Conservation (phyloP, 2,329 filamentous ascomycete genomes). For the Talaromyces rugulosus region DNA sequence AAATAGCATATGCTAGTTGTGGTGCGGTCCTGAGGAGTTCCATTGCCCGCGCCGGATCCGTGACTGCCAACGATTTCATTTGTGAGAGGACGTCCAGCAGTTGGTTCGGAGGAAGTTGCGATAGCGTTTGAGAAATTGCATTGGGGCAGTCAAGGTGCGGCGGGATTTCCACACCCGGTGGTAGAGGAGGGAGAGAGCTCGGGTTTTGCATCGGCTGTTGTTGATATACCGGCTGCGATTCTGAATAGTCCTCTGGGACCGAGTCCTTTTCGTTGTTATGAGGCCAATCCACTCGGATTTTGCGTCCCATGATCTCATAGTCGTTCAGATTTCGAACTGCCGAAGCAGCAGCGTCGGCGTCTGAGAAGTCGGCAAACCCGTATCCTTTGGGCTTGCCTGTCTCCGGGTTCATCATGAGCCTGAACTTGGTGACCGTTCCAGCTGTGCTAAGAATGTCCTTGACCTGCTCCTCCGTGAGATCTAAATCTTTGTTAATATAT, state of each 20-base stretch:
- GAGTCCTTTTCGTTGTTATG: slow-evolving; percentile 80
- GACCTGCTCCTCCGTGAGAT: slow-evolving; percentile 93
- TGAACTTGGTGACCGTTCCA: slow-evolving; percentile 86
- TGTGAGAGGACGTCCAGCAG: slow-evolving; percentile 90
- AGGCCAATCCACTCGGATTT: slow-evolving; percentile 91
- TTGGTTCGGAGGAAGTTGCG: slow-evolving; percentile 79
- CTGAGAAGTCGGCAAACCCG: slow-evolving; percentile 92
- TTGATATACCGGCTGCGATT: slow-evolving; percentile 25
- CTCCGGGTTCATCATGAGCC: slow-evolving; percentile 91
- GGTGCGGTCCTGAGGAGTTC: slow-evolving; percentile 85
- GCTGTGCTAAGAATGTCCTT: slow-evolving; percentile 87
- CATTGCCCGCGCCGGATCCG: slow-evolving; percentile 76
- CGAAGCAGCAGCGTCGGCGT: slow-evolving; percentile 85
- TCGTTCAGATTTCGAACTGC: slow-evolving; percentile 95
- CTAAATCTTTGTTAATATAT: slow-evolving; percentile 44
- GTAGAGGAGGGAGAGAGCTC: slow-evolving; percentile 69
- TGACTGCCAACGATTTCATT: slow-evolving; percentile 85
- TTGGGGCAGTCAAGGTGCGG: slow-evolving; percentile 80
- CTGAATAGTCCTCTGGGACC: slow-evolving; percentile 47
- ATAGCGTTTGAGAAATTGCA: slow-evolving; percentile 86
- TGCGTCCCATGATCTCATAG: slow-evolving; percentile 89
- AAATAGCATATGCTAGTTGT: slow-evolving; percentile 90
- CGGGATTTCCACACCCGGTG: slow-evolving; percentile 77
- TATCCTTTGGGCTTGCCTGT: slow-evolving; percentile 94
- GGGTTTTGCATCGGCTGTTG: slow-evolving; percentile 38